Conservation (phyloP, 805 yeast species). For the Yamadazyma sp. region DNA sequence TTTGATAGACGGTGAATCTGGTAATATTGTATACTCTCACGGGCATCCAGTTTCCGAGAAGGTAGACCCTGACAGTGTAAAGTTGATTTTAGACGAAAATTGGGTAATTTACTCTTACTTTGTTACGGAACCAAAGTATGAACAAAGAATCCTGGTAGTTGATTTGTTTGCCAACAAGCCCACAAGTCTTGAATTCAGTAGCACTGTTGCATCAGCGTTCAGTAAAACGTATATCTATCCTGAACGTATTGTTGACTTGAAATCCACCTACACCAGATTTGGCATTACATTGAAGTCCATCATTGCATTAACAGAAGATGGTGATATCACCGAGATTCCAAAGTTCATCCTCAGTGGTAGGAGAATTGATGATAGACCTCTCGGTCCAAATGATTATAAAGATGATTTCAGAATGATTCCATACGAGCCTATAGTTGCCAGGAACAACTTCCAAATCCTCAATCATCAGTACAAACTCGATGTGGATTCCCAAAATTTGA, state of each 20-base stretch:
- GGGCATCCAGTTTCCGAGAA: slow-evolving; percentile 43
- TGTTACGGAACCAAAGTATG: slow-evolving; percentile 48
- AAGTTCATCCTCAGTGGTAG: slow-evolving; percentile 67
- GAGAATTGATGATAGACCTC: slow-evolving; percentile 56
- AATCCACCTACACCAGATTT: slow-evolving; percentile 37
- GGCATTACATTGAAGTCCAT: slow-evolving; percentile 52
- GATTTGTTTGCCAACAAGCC: slow-evolving; percentile 70
- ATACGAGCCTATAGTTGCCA: slow-evolving; percentile 62
- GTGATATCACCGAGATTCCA: slow-evolving; percentile 70
- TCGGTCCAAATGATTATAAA: slow-evolving; percentile 51
- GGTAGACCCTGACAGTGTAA: slow-evolving; percentile 41
- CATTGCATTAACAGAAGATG: slow-evolving; percentile 55
- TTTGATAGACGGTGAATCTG: slow-evolving; percentile 68
- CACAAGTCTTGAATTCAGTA: slow-evolving; percentile 12
- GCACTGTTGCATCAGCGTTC: slow-evolving; percentile 24
- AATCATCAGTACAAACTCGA: slow-evolving; percentile 39
- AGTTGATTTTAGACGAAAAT: slow-evolving; percentile 72
- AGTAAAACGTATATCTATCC: slow-evolving; percentile 64
- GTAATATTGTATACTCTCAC: slow-evolving; percentile 51
- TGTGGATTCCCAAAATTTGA: slow-evolving; percentile 18
- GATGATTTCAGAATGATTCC: slow-evolving; percentile 58
- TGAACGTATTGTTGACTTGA: slow-evolving; percentile 51
- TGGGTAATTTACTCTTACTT: slow-evolving; percentile 74
- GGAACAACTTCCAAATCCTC: slow-evolving; percentile 34
- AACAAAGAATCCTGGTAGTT: slow-evolving; percentile 60